These are phyloP conservation scores for Eucalyptus paniculata DNA, from an alignment of 345 rosid species.

Conservation along the genomic window DNA sequence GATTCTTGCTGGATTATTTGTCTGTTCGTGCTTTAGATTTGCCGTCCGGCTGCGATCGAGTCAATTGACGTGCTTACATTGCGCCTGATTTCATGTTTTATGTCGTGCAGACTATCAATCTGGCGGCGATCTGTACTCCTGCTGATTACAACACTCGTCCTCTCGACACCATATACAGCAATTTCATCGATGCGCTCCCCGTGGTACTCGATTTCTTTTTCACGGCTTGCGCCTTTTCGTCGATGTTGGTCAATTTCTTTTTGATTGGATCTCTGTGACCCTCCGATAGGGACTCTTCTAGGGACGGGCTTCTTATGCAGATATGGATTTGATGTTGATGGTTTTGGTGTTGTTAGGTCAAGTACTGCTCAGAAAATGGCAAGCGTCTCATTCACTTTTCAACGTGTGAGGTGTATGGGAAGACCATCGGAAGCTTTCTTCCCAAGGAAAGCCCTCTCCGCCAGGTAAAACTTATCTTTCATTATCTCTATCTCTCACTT, in stretches of 20 bases:
- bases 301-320: neutral
- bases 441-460: slow-evolving; percentile 93
- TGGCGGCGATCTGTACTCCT: slow-evolving; percentile 99
- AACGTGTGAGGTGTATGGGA: slow-evolving; percentile 96
- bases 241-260: neutral
- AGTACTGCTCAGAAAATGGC: slow-evolving; percentile 92
- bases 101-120: slow-evolving; percentile 54
- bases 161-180: slow-evolving; percentile 93
- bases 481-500: neutral
- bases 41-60: neutral
- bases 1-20: neutral
- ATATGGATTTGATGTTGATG: slow-evolving; percentile 1
- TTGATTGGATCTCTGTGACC: neutral
- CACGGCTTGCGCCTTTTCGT: neutral
- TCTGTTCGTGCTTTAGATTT: neutral
- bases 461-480: slow-evolving; percentile 35
- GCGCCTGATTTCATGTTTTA: neutral
- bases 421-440: slow-evolving; percentile 88
- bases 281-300: neutral
- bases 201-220: slow-evolving; percentile 42
- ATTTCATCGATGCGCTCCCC: slow-evolving; percentile 94
- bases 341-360: slow-evolving; percentile 42
- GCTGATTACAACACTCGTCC: slow-evolving; percentile 99
- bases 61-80: neutral
- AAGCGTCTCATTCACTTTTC: slow-evolving; percentile 98